These are phyloP conservation scores for Colletotrichum phormii DNA, from an alignment of 2,329 filamentous ascomycete genomes.

Conservation along the genomic window DNA sequence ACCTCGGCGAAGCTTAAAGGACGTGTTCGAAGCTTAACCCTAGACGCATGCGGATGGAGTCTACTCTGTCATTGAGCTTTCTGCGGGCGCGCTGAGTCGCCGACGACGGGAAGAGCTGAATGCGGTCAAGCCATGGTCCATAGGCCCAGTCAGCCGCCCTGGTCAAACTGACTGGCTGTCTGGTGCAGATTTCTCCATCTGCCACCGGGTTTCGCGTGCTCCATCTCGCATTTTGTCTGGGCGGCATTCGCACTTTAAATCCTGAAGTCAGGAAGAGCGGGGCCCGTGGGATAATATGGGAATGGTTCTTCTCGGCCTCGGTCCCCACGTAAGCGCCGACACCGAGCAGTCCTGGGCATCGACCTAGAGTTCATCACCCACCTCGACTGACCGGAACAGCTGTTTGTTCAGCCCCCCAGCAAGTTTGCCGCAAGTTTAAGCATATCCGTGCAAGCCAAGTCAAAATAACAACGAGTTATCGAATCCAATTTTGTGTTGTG, in stretches of 20 bases:
- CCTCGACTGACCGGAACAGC: neutral
- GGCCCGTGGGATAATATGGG: neutral
- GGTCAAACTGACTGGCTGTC: no score
- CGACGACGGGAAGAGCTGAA: neutral
- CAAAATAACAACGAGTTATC: neutral
- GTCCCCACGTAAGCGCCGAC: neutral
- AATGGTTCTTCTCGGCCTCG: constrained; percentile 2
- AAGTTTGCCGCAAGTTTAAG: neutral
- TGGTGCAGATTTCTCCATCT: neutral
- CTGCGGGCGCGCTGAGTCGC: neutral
- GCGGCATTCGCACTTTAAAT: neutral
- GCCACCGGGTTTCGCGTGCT: no score
- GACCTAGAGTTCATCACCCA: constrained; percentile 11
- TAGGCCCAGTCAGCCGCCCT: no score
- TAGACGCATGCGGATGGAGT: constrained; percentile 10
- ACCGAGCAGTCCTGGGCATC: constrained; percentile 11
- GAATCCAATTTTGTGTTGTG: neutral
- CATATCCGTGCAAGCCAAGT: neutral
- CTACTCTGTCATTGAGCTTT: neutral
- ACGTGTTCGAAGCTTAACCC: neutral
- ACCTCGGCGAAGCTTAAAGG: neutral
- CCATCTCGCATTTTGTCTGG: no score
- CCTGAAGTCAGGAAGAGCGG: neutral
- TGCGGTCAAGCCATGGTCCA: neutral
- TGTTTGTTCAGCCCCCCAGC: neutral